A percentile compares a stretch with the other conserved stretches of the same genome.
Evolutionary conservation across 805 yeast genomes (phyloP).

Genomic region (Pichia membranifaciens): DNA sequence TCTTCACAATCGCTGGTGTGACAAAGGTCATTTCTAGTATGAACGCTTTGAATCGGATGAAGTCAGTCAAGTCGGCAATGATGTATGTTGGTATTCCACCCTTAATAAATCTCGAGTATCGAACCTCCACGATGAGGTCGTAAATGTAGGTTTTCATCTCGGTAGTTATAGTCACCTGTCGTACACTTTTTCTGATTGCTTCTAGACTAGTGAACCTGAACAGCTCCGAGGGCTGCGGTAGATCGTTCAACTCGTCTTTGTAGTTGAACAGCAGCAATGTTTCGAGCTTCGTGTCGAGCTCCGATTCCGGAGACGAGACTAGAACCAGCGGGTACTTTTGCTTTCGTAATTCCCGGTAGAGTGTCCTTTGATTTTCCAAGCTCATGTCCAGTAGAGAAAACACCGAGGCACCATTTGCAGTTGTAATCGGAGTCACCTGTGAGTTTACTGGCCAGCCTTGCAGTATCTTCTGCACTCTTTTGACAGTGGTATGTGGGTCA

Average conservation of each 20-base stretch:
- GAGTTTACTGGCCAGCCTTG: slow-evolving; percentile 1
- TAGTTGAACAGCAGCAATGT: slow-evolving; percentile 5
- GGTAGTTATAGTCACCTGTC: slow-evolving; percentile 30
- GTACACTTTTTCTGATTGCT: slow-evolving; percentile 2
- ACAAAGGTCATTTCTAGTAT: slow-evolving; percentile 38
- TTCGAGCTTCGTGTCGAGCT: slow-evolving; percentile 1
- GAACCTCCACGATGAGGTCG: slow-evolving; percentile 46
- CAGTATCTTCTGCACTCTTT: background rate
- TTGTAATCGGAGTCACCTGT: background rate
- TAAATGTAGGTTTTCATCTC: slow-evolving; percentile 51
- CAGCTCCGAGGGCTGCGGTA: background rate
- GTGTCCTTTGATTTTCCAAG: background rate
- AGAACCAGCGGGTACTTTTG: slow-evolving; percentile 8
- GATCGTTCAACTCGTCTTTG: background rate
- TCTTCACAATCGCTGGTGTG: slow-evolving; percentile 47
- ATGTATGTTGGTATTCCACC: slow-evolving; percentile 48
- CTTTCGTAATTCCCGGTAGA: slow-evolving; percentile 2
- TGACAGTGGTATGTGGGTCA: background rate
- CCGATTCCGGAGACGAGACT: background rate
- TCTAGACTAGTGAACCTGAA: background rate
- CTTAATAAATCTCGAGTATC: slow-evolving; percentile 49
- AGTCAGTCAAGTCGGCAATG: slow-evolving; percentile 36
- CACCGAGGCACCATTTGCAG: slow-evolving; percentile 3
- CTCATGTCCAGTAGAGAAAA: background rate
- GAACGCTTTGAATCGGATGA: slow-evolving; percentile 38